These are phyloP conservation scores for Podospora australis DNA, from an alignment of 495 filamentous ascomycete species.

Conservation along the genomic window DNA sequence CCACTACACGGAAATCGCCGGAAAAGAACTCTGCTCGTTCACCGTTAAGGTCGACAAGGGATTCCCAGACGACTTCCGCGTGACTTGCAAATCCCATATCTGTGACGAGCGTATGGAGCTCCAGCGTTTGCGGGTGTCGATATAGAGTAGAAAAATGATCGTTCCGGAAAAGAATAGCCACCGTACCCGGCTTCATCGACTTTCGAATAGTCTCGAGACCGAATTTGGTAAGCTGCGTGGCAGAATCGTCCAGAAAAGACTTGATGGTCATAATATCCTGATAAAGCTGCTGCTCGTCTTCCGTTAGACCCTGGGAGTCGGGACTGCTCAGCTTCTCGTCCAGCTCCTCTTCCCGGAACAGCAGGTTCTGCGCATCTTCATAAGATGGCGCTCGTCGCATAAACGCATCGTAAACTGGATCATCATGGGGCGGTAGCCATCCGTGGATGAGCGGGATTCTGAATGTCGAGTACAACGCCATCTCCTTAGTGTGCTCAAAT, in stretches of 20 bases:
- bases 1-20: conserved; percentile 84
- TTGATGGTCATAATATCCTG: conserved; percentile 78
- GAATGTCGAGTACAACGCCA: conserved; percentile 82
- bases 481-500: conserved; percentile 78
- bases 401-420: conserved; percentile 59
- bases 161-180: conserved; percentile 90
- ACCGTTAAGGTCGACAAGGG: conserved; percentile 81
- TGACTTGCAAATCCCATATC: conserved; percentile 84
- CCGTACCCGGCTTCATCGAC: conserved; percentile 59
- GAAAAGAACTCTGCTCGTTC: conserved; percentile 75
- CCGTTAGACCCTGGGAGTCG: conserved; percentile 39
- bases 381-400: conserved; percentile 68
- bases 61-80: conserved; percentile 95
- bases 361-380: conserved; percentile 82
- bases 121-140: conserved; percentile 62
- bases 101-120: conserved; percentile 77
- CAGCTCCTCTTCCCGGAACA: conserved; percentile 81
- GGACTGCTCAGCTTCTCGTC: conserved; percentile 64
- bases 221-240: conserved; percentile 79
- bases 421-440: conserved; percentile 68
- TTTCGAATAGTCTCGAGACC: conserved; percentile 67
- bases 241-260: conserved; percentile 65
- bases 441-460: conserved; percentile 86
- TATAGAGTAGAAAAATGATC: conserved; percentile 95
- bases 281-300: conserved; percentile 65